These are phyloP conservation scores for Zangia roseola DNA, from an alignment of 768 basidiomycete genomes.

Conservation along the genomic window DNA sequence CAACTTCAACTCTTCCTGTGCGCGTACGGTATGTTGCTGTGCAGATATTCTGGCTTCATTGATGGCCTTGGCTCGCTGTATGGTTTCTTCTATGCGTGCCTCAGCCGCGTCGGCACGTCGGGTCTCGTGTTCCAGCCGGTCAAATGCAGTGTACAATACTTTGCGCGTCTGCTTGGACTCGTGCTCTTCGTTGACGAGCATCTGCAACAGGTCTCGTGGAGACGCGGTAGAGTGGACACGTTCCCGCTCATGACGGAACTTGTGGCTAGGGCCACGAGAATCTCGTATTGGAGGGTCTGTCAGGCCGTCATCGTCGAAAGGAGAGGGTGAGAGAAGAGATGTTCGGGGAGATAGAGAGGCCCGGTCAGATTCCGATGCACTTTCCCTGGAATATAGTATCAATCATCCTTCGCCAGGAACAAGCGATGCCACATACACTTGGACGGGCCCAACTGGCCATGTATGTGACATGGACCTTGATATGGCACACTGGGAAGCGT, in stretches of 20 bases:
- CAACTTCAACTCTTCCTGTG: slow-evolving; percentile 49
- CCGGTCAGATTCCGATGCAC: slow-evolving; percentile 26
- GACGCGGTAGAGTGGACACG: slow-evolving; percentile 32
- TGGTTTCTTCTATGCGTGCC: slow-evolving; percentile 29
- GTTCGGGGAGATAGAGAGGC: slow-evolving; percentile 31
- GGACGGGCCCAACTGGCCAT: slow-evolving; percentile 18
- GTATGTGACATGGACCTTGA: slow-evolving; percentile 25
- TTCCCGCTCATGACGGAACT: slow-evolving; percentile 36
- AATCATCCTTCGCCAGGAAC: neutral
- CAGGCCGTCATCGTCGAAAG: slow-evolving; percentile 11
- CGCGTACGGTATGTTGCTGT: slow-evolving; percentile 29
- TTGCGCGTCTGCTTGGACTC: slow-evolving; percentile 40
- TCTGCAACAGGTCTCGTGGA: slow-evolving; percentile 27
- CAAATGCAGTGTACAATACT: slow-evolving; percentile 35
- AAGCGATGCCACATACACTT: slow-evolving; percentile 18
- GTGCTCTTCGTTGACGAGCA: slow-evolving; percentile 42
- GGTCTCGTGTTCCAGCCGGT: slow-evolving; percentile 38
- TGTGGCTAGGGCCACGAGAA: slow-evolving; percentile 30
- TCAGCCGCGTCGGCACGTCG: slow-evolving; percentile 37
- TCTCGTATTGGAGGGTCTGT: slow-evolving; percentile 2
- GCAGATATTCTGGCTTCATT: slow-evolving; percentile 32
- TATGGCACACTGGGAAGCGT: slow-evolving; percentile 3
- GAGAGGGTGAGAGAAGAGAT: slow-evolving; percentile 25
- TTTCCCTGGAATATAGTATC: slow-evolving; percentile 8
- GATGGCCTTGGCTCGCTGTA: slow-evolving; percentile 29